Evolutionary conservation across 2,329 filamentous ascomycete species (phyloP).

Genomic region (Hortaea werneckii): DNA sequence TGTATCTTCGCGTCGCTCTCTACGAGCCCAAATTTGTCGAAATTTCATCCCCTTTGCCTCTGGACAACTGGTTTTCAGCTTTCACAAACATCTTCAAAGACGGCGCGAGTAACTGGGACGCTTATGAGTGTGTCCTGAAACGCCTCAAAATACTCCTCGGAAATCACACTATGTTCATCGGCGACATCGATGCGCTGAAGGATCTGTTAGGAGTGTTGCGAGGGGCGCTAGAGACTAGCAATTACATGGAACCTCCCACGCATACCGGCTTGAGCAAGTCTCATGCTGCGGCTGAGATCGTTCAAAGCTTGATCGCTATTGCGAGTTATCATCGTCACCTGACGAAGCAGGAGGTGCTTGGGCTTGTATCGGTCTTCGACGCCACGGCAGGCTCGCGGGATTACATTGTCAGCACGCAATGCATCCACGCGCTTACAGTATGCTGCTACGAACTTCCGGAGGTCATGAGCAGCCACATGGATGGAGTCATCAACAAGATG

Average conservation of each 20-base stretch:
- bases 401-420: constrained; percentile 69
- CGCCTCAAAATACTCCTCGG: constrained; percentile 79
- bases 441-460: constrained; percentile 90
- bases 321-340: constrained; percentile 85
- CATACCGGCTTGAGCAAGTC: constrained; percentile 73
- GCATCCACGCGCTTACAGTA: constrained; percentile 87
- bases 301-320: constrained; percentile 76
- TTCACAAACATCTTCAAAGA: constrained; percentile 3
- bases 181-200: constrained; percentile 63
- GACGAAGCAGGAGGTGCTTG: constrained; percentile 74
- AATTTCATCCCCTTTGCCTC: background rate
- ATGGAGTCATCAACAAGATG: constrained; percentile 85
- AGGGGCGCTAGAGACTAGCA: constrained; percentile 68
- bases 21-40: background rate
- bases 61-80: constrained; percentile 39
- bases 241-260: constrained; percentile 70
- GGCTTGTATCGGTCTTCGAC: constrained; percentile 78
- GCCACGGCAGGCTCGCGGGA: constrained; percentile 53
- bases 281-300: constrained; percentile 80
- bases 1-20: constrained; percentile 6
- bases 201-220: constrained; percentile 67
- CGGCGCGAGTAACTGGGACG: constrained; percentile 53
- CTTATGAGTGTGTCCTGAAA: constrained; percentile 82
- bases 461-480: constrained; percentile 75
- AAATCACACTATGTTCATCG: constrained; percentile 77